Base-by-base conservation (phyloP, 2,329 filamentous ascomycete genomes). In the Trichoderma pleuroti region DNA sequence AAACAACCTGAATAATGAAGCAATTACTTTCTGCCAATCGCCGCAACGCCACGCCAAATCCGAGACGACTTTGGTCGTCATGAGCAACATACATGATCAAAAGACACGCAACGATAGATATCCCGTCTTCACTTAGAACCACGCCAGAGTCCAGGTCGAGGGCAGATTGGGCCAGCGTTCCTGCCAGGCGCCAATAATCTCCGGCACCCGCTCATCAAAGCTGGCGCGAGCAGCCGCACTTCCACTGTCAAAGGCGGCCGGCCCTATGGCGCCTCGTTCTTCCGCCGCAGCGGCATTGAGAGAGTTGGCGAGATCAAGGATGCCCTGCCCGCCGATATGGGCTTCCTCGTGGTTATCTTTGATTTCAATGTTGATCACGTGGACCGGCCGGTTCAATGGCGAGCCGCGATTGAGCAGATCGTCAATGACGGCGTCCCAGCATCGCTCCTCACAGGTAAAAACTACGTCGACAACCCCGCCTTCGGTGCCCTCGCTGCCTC, bases 311-410 rank as follows among this genome's bases (percentile, higher is more conserved):
- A 99, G 86, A 77, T 99, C 96, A 46, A 98, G 86, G 71, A 99
- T 99, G 57, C 93, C 96, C 75, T 91, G 90, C 2, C 96, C 96
- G 11, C 96, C 96, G 2, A 98, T 88, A 26, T 95, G 86, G 0
- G 96, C 96, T 81, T 99, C 96, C 80, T 99, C 95, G 78, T 98
- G 96, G 78, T 98, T 99, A 82, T 99, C 96, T 80, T 92, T 95
- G 78, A 99, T 99, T 79, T 99, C 96, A 68, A 99, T 92, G 76
- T 99, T 99, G 85, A 99, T 97, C 70, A 99, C 93, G 79, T 99
- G 96, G 0, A 99, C 96, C 0, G 96, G 94, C 2, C 93, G 86
- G 80, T 99, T 99, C 70, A 99, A 85, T 4, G 93, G 92, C 0
- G 92, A 90, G 9, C 95, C 96, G 73, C 97, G 89, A 76, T 90